A percentile compares a stretch with the other conserved stretches of the same genome.
These are phyloP conservation scores for Ananas comosus DNA, from an alignment of 176 grass and related monocot genomes.

Conservation along the genomic window DNA sequence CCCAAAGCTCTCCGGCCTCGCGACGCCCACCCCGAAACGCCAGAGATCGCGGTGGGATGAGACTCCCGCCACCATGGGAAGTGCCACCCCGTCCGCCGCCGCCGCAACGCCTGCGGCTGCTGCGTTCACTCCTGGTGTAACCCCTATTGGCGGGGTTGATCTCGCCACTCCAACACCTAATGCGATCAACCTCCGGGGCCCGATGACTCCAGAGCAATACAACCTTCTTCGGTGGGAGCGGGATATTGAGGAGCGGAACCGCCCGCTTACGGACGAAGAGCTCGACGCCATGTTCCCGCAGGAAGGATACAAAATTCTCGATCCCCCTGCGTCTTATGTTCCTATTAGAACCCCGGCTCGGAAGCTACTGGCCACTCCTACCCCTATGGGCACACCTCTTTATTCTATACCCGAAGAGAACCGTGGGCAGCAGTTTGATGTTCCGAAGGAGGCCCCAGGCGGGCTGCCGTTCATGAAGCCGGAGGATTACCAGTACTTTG, in stretches of 20 bases:
- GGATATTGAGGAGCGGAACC: constrained; percentile 91
- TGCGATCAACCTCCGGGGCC: constrained; percentile 43
- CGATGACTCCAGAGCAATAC: constrained; percentile 85
- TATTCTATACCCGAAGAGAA: constrained; percentile 91
- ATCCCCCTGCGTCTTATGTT: constrained; percentile 65
- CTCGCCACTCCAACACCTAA: constrained; percentile 55
- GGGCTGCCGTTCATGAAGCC: constrained; percentile 89
- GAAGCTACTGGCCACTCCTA: constrained; percentile 88
- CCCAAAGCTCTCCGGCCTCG: constrained; percentile 71
- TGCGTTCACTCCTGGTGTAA: constrained; percentile 71
- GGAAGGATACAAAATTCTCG: constrained; percentile 90
- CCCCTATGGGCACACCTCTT: constrained; percentile 62
- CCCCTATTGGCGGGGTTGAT: constrained; percentile 69
- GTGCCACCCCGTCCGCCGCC: constrained; percentile 40
- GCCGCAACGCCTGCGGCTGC: constrained; percentile 18
- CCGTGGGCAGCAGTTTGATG: constrained; percentile 88
- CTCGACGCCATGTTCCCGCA: constrained; percentile 77
- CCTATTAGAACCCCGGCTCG: constrained; percentile 93
- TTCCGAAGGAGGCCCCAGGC: constrained; percentile 62
- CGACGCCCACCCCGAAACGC: constrained; percentile 84
- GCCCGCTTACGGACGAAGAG: constrained; percentile 87
- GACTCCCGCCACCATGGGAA: constrained; percentile 68
- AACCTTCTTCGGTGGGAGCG: constrained; percentile 88
- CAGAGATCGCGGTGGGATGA: constrained; percentile 97
- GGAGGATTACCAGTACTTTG: constrained; percentile 98